Conservation (phyloP, 179 eudicot genomes). For the Actinidia arguta region DNA sequence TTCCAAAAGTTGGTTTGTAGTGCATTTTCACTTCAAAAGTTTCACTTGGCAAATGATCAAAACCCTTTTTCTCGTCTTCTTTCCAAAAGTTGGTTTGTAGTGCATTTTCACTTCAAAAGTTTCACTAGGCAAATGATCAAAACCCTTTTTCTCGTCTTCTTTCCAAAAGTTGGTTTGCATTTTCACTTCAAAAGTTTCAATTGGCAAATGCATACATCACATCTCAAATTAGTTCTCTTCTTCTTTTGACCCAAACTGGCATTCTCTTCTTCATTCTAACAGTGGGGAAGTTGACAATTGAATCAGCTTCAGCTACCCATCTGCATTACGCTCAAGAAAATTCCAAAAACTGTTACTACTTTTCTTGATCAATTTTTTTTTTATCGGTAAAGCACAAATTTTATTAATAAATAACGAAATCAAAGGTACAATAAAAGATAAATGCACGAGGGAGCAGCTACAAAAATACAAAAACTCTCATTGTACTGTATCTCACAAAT, state of each 20-base stretch:
- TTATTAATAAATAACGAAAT: too few species aligned
- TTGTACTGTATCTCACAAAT: too few species aligned
- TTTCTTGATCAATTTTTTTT: too few species aligned
- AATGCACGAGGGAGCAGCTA: too few species aligned
- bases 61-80: neutral
- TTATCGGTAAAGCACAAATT: too few species aligned
- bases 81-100: neutral
- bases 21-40: too few species aligned
- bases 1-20: neutral
- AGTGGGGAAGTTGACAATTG: slow-evolving; percentile 85
- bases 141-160: neutral
- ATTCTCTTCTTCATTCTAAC: slow-evolving; percentile 85
- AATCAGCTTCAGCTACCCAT: slow-evolving; percentile 88
- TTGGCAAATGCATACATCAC: neutral
- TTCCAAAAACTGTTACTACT: too few species aligned
- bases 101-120: neutral
- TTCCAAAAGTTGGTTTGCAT: neutral
- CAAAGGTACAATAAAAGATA: too few species aligned
- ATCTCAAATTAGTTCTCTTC: slow-evolving; percentile 26
- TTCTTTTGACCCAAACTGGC: slow-evolving; percentile 86
- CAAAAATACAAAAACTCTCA: too few species aligned
- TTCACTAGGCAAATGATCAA: neutral
- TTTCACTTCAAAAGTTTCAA: neutral
- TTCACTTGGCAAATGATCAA: neutral
- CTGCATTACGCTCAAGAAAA: slow-evolving; percentile 38